Evolutionary conservation across 257 asterid species (phyloP).

Genomic region (Scutellaria barbata): DNA sequence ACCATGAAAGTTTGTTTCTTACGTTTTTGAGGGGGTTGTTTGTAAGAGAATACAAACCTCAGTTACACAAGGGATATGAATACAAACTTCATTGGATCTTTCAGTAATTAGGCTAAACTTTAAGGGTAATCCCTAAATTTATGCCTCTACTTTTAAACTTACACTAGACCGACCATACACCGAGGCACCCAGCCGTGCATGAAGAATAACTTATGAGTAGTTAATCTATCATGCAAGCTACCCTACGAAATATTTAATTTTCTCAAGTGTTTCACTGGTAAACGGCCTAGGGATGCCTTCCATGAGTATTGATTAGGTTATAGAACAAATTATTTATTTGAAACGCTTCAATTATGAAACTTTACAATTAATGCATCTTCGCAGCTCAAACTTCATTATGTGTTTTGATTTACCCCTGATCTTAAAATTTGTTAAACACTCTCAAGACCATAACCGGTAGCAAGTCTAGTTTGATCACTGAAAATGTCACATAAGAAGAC

Average conservation of each 20-base stretch:
- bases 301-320: not conserved
- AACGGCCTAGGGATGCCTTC: not conserved
- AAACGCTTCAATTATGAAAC: conserved; percentile 8
- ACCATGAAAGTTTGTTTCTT: too few species aligned
- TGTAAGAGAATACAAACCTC: too few species aligned
- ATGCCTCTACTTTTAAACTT: too few species aligned
- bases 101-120: too few species aligned
- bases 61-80: too few species aligned
- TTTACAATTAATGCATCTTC: not conserved
- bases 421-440: not conserved
- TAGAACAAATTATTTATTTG: not conserved
- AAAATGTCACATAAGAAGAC: not conserved
- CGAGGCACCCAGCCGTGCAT: too few species aligned
- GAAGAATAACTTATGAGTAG: too few species aligned
- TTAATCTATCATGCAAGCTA: not conserved
- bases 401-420: not conserved
- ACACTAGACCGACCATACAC: too few species aligned
- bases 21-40: too few species aligned
- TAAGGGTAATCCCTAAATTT: too few species aligned
- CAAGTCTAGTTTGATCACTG: too few species aligned
- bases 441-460: not conserved
- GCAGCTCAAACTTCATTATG: not conserved
- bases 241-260: not conserved
- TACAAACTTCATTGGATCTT: too few species aligned
- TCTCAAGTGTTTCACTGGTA: not conserved